Evolutionary conservation across 1,284 basidiomycete genomes (phyloP), one percentile per base, ranked within the genome.

Genomic region (Ceratobasidium sp.): DNA sequence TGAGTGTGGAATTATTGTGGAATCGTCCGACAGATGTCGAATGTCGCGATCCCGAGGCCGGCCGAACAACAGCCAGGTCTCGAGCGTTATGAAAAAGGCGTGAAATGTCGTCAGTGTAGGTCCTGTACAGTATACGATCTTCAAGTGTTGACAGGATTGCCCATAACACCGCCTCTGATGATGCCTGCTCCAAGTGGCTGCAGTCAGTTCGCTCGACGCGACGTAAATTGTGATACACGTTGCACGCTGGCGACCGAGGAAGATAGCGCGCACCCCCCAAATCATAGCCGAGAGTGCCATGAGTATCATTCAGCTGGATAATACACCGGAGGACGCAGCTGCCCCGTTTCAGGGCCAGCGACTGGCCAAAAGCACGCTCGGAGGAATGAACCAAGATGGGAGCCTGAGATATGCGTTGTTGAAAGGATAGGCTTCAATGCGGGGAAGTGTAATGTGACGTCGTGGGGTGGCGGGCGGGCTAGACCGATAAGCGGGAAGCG

Each of bases 401-500:
- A 57, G 55, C 54, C 7, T 26, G 46, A 41, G 63, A 66, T 66
- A 66, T 44, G 32, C 46, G 61, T 63, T 57, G 55, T 57, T 38
- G 28, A 35, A 23, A 50, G 23, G 52, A 63, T 63, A 63, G 43
- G 28, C 61, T 63, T 63, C 30, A 62, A 46, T 63, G 61, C 30
- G 61, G 61, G 61, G 61, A 21, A 62, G 44, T 21, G 38, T n/a
- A 21, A 13, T 63, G 61, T 63, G 61, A 63, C 61, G 61, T 63
- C 61, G 26, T 41, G 47, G 18, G 26, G 14, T 11, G 54, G 23
- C n/a, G 23, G 30, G 26, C 32, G 13, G 16, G 16, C 52, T 23
- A 28, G 13, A 13, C 16, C 52, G 52, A 54, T 54, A 28, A 28
- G 52, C 47, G 18, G 26, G 47, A 50, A 50, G 47, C 18, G n/a